phyloP scores from a whole-genome alignment of 495 filamentous ascomycete genomes.

The Schizothecium vesticola region DNA sequence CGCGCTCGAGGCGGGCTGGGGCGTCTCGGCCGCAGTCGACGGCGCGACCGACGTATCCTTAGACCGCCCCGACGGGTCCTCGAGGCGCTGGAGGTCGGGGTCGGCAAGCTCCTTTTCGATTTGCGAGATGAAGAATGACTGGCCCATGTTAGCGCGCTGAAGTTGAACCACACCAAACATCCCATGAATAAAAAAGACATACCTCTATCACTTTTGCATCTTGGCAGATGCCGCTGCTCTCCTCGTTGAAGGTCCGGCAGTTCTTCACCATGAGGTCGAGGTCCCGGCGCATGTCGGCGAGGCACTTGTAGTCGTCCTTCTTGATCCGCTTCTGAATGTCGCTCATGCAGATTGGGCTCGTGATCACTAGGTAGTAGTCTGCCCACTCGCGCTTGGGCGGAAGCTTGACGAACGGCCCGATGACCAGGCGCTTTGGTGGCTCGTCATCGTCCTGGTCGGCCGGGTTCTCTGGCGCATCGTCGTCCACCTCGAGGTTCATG shows the following conservation, averaged over 20 bases:
- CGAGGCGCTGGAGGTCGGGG: slow-evolving; percentile 68
- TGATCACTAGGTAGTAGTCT: slow-evolving; percentile 91
- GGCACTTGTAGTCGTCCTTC: slow-evolving; percentile 78
- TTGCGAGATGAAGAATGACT: slow-evolving; percentile 63
- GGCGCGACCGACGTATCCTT: slow-evolving; percentile 63
- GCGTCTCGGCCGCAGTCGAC: slow-evolving; percentile 64
- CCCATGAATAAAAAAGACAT: slow-evolving; percentile 9
- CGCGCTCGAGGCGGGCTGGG: slow-evolving; percentile 48
- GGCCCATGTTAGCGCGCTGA: slow-evolving; percentile 7
- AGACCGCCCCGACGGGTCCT: slow-evolving; percentile 40
- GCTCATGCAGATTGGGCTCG: slow-evolving; percentile 87
- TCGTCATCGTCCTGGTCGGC: slow-evolving; percentile 33
- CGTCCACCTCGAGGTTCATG: slow-evolving; percentile 70
- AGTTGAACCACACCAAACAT: background rate
- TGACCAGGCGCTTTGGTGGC: slow-evolving; percentile 63
- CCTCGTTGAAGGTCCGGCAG: slow-evolving; percentile 93
- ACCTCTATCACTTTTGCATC: slow-evolving; percentile 95
- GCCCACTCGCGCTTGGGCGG: slow-evolving; percentile 82
- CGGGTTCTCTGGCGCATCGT: slow-evolving; percentile 40
- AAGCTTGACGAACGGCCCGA: slow-evolving; percentile 88
- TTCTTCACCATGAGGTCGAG: slow-evolving; percentile 81
- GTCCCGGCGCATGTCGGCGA: slow-evolving; percentile 76
- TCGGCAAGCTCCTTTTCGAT: slow-evolving; percentile 64
- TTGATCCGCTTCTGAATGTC: slow-evolving; percentile 91
- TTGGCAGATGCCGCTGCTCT: slow-evolving; percentile 80